Evolutionary conservation across 352 stramenopile species (phyloP).

Genomic region (Saprolegnia diclina): DNA sequence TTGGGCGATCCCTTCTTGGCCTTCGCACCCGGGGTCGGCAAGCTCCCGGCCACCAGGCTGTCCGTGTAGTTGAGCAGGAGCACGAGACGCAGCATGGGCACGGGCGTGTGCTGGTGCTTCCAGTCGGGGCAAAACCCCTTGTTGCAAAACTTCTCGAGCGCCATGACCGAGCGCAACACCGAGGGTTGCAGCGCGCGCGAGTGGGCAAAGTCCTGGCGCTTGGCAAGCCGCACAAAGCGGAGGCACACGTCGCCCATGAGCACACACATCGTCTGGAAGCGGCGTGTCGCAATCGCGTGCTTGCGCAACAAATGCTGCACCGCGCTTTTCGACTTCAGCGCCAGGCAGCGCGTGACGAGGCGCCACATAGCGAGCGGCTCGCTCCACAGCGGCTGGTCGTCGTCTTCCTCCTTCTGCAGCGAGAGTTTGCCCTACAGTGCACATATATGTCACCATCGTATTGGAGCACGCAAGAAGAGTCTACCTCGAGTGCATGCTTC

Average conservation of each 20-base stretch:
- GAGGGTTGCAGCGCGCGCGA: constrained; percentile 37
- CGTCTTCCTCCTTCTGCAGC: constrained; percentile 46
- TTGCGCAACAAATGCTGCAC: constrained; percentile 37
- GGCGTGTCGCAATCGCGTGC: constrained; percentile 52
- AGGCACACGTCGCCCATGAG: constrained; percentile 71
- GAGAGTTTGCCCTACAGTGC: constrained; percentile 63
- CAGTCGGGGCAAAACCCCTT: constrained; percentile 33
- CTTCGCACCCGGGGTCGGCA: constrained; percentile 28
- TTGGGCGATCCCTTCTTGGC: neutral
- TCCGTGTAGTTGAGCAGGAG: constrained; percentile 75
- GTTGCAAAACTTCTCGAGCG: constrained; percentile 44
- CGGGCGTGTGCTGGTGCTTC: constrained; percentile 31
- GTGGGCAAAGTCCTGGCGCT: constrained; percentile 37
- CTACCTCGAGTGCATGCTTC: constrained; percentile 36
- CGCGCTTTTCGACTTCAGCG: constrained; percentile 39
- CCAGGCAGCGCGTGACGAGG: constrained; percentile 43
- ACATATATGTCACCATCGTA: neutral
- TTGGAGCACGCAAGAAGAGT: neutral
- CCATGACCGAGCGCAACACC: constrained; percentile 37
- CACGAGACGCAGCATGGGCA: constrained; percentile 50
- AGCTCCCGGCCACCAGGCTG: constrained; percentile 47
- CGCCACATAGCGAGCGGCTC: constrained; percentile 69
- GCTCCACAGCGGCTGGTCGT: constrained; percentile 46
- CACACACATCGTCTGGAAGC: constrained; percentile 71
- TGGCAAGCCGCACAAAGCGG: constrained; percentile 50